phyloP scores from a whole-genome alignment of 305 asterid species.

The Rubia tinctorum region DNA sequence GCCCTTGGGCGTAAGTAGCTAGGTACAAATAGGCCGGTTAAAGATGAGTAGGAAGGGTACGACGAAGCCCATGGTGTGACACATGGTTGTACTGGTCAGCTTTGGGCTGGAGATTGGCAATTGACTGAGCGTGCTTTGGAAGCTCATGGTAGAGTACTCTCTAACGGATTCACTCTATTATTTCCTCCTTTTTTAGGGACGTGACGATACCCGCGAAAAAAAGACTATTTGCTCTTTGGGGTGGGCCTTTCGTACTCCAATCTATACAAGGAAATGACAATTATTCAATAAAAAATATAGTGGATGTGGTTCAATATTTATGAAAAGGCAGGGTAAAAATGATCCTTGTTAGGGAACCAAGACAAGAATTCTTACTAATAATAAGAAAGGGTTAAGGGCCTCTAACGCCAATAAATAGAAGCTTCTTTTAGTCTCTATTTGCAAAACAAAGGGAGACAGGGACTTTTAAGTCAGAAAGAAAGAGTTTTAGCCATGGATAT shows the following conservation, averaged over 20 bases:
- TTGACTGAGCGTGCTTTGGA: background rate
- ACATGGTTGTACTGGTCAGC: background rate
- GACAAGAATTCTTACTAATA: conserved; percentile 1
- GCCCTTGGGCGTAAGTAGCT: no score
- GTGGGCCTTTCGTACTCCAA: conserved; percentile 13
- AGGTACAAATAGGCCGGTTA: background rate
- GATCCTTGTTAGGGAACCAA: conserved; percentile 2
- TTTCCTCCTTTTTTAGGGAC: conserved; percentile 7
- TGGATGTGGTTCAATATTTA: conserved; percentile 6
- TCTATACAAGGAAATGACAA: background rate
- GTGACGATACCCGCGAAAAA: background rate
- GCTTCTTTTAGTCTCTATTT: no score
- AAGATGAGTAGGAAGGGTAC: background rate
- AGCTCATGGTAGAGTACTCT: background rate
- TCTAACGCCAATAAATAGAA: no score
- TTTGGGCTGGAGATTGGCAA: background rate
- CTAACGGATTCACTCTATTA: conserved; percentile 18
- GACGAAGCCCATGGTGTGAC: background rate
- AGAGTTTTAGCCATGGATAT: no score
- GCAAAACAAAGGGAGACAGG: no score
- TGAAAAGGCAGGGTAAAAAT: background rate
- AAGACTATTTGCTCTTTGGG: conserved; percentile 7
- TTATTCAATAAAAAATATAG: conserved; percentile 1
- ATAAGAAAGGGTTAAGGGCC: no score
- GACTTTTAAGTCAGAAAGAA: no score